These are phyloP conservation scores for Thelonectria blattea DNA, from an alignment of 2,329 filamentous ascomycete species.

Conservation along the genomic window DNA sequence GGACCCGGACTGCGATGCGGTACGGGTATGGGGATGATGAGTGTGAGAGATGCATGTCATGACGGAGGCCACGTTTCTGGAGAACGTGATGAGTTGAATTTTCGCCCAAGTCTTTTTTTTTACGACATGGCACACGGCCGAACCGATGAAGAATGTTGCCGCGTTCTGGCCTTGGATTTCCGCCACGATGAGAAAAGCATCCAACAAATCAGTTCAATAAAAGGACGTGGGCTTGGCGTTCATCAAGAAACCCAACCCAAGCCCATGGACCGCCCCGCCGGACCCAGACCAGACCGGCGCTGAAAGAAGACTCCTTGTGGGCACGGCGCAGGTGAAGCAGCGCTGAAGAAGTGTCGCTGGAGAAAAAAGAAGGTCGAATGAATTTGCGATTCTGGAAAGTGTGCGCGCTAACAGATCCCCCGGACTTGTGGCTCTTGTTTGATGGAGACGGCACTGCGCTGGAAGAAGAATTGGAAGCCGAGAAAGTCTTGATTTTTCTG, in stretches of 20 bases:
- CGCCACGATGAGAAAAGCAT: conserved; percentile 20
- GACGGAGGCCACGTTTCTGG: conserved; percentile 30
- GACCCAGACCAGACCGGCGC: neutral
- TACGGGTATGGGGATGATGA: conserved; percentile 20
- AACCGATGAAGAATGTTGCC: conserved; percentile 7
- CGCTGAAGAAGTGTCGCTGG: neutral
- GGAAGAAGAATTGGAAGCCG: neutral
- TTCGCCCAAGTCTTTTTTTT: conserved; percentile 9
- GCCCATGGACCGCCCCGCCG: neutral
- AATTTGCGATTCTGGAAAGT: conserved; percentile 17
- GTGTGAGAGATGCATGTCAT: conserved; percentile 37
- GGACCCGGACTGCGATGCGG: conserved; percentile 20
- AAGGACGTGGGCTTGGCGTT: conserved; percentile 2
- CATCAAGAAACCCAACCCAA: conserved; percentile 3
- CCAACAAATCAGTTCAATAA: conserved; percentile 4
- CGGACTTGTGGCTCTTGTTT: conserved; percentile 26
- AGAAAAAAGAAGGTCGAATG: conserved; percentile 22
- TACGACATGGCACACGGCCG: conserved; percentile 27
- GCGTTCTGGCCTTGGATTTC: conserved; percentile 12
- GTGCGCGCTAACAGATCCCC: conserved; percentile 29
- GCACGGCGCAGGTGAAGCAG: too few species aligned
- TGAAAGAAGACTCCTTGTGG: neutral
- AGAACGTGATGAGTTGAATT: conserved; percentile 21
- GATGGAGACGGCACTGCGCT: too few species aligned
- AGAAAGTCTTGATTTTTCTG: neutral